Evolutionary conservation across 306 rosid species (phyloP).

Genomic region (Ochetophila trinervis): DNA sequence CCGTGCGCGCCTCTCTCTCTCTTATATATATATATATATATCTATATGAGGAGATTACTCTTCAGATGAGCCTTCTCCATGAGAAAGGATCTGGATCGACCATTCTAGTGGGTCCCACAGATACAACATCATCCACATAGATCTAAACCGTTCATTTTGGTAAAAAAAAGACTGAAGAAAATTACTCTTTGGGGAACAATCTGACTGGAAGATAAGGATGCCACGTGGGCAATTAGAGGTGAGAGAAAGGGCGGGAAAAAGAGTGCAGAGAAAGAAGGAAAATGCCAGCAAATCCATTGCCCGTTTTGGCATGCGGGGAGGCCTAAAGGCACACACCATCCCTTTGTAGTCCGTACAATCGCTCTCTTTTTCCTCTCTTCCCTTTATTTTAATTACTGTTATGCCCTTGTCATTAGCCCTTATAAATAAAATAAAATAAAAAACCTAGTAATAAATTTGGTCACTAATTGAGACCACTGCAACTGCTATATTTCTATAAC

Average conservation of each 20-base stretch:
- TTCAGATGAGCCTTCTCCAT: no score
- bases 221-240: no score
- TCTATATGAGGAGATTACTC: no score
- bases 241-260: not conserved
- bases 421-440: no score
- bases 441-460: no score
- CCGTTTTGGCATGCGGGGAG: not conserved
- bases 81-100: not conserved
- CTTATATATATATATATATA: no score
- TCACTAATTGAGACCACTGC: no score
- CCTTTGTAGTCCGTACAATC: not conserved
- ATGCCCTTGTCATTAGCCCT: not conserved
- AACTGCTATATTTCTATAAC: no score
- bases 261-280: not conserved
- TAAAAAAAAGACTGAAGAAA: no score
- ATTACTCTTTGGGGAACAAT: not conserved
- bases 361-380: no score
- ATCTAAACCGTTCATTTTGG: not conserved
- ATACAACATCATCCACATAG: not conserved
- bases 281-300: constrained; percentile 7
- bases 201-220: not conserved
- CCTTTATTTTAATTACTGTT: no score
- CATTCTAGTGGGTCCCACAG: not conserved
- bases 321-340: not conserved
- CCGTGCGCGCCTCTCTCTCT: no score